Conservation (phyloP, 805 yeast genomes). For the Yarrowia osloensis region DNA sequence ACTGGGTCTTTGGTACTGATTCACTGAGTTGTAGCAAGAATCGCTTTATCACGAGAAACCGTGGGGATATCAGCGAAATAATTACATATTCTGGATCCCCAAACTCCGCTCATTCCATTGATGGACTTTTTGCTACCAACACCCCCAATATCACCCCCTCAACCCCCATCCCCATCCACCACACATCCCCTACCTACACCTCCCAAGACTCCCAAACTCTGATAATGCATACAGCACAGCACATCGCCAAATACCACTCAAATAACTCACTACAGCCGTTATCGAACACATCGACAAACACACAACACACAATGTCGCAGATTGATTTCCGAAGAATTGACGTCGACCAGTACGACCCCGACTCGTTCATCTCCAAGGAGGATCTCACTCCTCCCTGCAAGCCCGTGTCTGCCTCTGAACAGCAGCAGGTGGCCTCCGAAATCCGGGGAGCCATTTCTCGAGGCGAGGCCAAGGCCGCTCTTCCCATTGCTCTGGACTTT, state of each 20-base stretch:
- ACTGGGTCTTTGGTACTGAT: too few species aligned
- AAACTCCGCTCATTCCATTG: too few species aligned
- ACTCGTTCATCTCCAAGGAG: constrained; percentile 59
- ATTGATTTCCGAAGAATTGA: constrained; percentile 71
- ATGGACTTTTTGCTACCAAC: too few species aligned
- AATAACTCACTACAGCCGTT: constrained; percentile 3
- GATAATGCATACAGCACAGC: constrained; percentile 26
- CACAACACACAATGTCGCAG: constrained; percentile 27
- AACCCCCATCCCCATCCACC: too few species aligned
- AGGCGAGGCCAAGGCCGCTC: constrained; percentile 72
- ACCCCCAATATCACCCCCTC: not conserved
- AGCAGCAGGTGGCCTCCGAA: constrained; percentile 56
- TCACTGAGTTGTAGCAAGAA: too few species aligned
- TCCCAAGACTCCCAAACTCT: constrained; percentile 3
- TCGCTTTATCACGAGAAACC: too few species aligned
- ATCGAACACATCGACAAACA: not conserved
- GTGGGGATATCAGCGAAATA: too few species aligned
- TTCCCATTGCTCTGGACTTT: constrained; percentile 60
- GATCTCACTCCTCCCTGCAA: constrained; percentile 63
- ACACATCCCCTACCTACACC: too few species aligned
- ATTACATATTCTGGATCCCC: too few species aligned
- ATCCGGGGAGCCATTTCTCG: constrained; percentile 64
- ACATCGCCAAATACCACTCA: constrained; percentile 11
- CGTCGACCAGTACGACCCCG: constrained; percentile 87
- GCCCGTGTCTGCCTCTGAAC: constrained; percentile 54